Conservation (phyloP, 2,329 filamentous ascomycete genomes). For the Annulohypoxylon truncatum region DNA sequence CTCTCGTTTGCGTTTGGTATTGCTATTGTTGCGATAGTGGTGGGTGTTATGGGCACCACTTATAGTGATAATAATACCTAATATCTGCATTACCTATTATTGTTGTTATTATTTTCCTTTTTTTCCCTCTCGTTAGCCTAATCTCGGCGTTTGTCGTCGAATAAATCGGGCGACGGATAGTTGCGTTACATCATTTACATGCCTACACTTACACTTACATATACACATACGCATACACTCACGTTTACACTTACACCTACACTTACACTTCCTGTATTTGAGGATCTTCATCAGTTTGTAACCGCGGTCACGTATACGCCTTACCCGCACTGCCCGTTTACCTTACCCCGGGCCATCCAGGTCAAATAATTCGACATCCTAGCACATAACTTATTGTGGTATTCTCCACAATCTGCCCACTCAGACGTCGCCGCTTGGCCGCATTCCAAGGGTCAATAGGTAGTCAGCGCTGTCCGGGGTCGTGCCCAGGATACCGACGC, state of each 20-base stretch:
- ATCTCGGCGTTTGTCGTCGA: slow-evolving; percentile 28
- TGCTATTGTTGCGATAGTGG: not conserved
- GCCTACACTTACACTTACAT: not conserved
- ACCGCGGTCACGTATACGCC: slow-evolving; percentile 30
- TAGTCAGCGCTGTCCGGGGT: slow-evolving; percentile 31
- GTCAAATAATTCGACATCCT: slow-evolving; percentile 9
- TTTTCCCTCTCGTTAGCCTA: not conserved
- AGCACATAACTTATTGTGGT: slow-evolving; percentile 24
- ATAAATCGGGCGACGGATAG: slow-evolving; percentile 12
- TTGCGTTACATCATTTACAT: slow-evolving; percentile 12
- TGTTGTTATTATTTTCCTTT: not conserved
- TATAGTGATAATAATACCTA: not conserved
- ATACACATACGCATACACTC: not conserved
- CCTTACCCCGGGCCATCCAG: not conserved
- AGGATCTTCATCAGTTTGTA: slow-evolving; percentile 25
- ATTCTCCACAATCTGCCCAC: slow-evolving; percentile 41
- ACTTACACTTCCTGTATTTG: not conserved
- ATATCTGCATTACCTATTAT: not conserved
- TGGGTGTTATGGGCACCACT: slow-evolving; percentile 7
- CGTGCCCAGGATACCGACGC: slow-evolving; percentile 32
- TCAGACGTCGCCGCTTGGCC: slow-evolving; percentile 40
- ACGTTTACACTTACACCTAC: not conserved
- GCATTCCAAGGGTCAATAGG: slow-evolving; percentile 36
- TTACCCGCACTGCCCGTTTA: slow-evolving; percentile 15
- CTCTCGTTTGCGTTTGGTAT: slow-evolving; percentile 31